Base-by-base conservation (phyloP, 2,329 filamentous ascomycete species). In the Verticillium klebahnii region DNA sequence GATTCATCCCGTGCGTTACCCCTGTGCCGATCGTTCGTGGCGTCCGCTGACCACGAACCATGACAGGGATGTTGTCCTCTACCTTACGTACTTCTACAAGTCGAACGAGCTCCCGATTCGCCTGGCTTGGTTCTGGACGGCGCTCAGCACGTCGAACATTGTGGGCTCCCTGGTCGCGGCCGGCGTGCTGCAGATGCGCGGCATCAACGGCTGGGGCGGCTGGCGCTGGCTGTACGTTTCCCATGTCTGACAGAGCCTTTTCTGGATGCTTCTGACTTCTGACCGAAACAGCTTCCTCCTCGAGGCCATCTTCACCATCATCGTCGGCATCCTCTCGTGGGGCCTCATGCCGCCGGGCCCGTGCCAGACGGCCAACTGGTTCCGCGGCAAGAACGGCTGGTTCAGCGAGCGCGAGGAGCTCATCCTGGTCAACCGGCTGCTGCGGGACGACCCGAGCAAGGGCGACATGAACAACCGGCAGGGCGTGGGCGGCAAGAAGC, bases 381-480 rank as follows among this genome's bases (percentile, higher is more conserved):
- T 84, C 67, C 80, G 84, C 12, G 84, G 83, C 12, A 81, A 82
- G 60, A 74, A 71, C 77, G 86, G 86, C 1, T 89, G 85, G 83
- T 89, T 89, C 70, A 82, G 68, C 2, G 83, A 87, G 55, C 79
- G 79, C 2, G 86, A 88, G 62, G 85, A 89, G 67, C 76, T 77
- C 59, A 89, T 89, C 66, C 80, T 88, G 63, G 84, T 89, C 31
- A 89, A 88, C 66, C 77, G 85, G 1, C 75, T 85, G 11, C 74
- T 81, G 5, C 81, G 86, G 1, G 86, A 89, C 62, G 86, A 88
- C 61, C 85, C 85, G 1, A 81, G 78, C 61, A 86, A 86, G 68
- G 82, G 82, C 11, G 82, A 85, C 64, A 86, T 88, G 82, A 82
- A 87, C 70, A 87, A 87, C 67, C 76, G 85, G 34, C 76, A 84